Evolutionary conservation across 2,329 filamentous ascomycete genomes (phyloP).

Genomic region (Dactylellina sp.): DNA sequence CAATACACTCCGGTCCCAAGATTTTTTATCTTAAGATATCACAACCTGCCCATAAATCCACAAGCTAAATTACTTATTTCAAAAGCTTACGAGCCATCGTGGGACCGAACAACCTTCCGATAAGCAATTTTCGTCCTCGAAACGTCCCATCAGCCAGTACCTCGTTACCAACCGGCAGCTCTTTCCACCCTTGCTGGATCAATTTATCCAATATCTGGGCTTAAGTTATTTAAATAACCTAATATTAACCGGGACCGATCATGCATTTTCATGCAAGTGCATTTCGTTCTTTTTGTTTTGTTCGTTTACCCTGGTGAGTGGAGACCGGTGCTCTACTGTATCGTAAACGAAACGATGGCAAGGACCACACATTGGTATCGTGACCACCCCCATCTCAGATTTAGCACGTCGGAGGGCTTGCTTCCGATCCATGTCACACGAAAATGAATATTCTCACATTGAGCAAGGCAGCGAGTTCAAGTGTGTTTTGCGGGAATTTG

Average conservation of each 20-base stretch:
- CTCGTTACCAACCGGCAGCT: constrained; percentile 22
- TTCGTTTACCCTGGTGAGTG: constrained; percentile 2
- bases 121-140: background rate
- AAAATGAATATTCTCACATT: too few relatives aligned
- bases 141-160: constrained; percentile 9
- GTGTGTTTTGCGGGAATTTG: constrained; percentile 34
- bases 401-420: constrained; percentile 30
- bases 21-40: too few relatives aligned
- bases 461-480: constrained; percentile 2
- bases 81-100: too few relatives aligned
- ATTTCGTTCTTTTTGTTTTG: constrained; percentile 30
- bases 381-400: background rate
- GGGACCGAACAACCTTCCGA: too few relatives aligned
- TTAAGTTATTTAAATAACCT: constrained; percentile 32
- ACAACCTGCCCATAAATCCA: too few relatives aligned
- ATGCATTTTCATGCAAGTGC: constrained; percentile 34
- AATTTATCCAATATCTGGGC: constrained; percentile 45
- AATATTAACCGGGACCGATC: constrained; percentile 36
- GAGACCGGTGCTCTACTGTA: background rate
- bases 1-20: too few relatives aligned
- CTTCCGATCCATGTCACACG: constrained; percentile 13
- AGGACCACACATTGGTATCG: background rate
- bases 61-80: too few relatives aligned
- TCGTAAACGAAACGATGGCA: background rate
- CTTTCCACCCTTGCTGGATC: constrained; percentile 28